These are phyloP conservation scores for Planoprotostelium fungivorum DNA, from an alignment of 78 protist species.

Conservation along the genomic window DNA sequence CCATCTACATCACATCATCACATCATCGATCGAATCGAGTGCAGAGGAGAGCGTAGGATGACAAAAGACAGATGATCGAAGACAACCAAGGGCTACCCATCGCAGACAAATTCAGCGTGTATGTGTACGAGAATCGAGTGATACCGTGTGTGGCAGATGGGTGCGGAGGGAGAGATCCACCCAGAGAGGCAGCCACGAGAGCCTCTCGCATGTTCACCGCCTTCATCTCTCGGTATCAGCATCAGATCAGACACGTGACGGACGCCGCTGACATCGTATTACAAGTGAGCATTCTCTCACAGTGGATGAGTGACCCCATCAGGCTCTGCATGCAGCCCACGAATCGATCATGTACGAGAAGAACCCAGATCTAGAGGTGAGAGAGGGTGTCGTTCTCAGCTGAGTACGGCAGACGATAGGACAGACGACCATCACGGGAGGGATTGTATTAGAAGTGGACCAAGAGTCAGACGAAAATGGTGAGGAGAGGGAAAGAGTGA, in stretches of 20 bases:
- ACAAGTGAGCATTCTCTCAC: too few species aligned
- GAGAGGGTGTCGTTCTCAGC: too few species aligned
- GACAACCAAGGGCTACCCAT: slow-evolving; percentile 8
- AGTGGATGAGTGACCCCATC: too few species aligned
- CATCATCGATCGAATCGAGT: too few species aligned
- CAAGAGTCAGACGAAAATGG: neutral
- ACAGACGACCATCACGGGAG: neutral
- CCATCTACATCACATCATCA: too few species aligned
- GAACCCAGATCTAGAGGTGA: neutral
- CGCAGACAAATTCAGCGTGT: slow-evolving; percentile 45
- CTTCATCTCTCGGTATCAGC: slow-evolving; percentile 28
- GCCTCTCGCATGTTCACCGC: slow-evolving; percentile 54
- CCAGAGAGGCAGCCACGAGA: slow-evolving; percentile 57
- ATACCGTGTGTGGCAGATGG: slow-evolving; percentile 62
- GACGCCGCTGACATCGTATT: neutral
- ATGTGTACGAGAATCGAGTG: slow-evolving; percentile 22
- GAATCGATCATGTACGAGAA: neutral
- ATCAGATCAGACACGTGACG: neutral
- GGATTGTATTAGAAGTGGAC: neutral
- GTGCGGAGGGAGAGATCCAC: slow-evolving; percentile 47
- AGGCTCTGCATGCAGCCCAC: neutral
- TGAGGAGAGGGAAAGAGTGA: too few species aligned
- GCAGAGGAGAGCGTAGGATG: too few species aligned
- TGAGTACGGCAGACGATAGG: neutral
- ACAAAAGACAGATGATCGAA: neutral